Conservation (phyloP, 257 asterid genomes). For the Buddleja alternifolia region DNA sequence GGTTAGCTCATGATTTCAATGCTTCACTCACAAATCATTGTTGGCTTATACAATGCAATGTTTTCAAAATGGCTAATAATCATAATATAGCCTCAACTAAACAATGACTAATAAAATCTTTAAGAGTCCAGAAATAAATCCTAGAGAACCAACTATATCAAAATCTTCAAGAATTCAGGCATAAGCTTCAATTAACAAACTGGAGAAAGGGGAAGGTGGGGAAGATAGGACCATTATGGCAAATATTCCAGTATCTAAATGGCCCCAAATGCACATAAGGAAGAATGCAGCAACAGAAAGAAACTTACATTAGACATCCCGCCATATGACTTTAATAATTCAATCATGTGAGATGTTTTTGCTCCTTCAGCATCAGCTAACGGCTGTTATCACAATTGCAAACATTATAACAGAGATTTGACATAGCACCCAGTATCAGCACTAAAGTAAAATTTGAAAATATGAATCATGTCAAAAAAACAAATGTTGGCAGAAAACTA, state of each 20-base stretch:
- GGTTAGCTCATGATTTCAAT: no score
- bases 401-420: neutral
- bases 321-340: constrained; percentile 70
- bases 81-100: neutral
- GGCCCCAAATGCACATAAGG: neutral
- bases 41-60: no score
- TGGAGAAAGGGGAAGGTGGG: neutral
- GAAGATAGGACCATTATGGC: neutral
- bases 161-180: constrained; percentile 1
- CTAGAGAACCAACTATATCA: neutral
- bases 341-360: constrained; percentile 64
- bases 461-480: no score
- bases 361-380: constrained; percentile 99
- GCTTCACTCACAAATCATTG: no score
- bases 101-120: neutral
- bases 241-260: neutral
- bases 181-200: constrained; percentile 6
- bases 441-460: no score
- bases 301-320: constrained; percentile 88
- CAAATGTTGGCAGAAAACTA: no score
- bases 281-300: constrained; percentile 18
- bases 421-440: no score
- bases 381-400: constrained; percentile 62
- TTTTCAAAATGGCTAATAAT: neutral
- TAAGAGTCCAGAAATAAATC: neutral